Evolutionary conservation across 305 asterid species (phyloP), one percentile per base, ranked within the genome.

Genomic region (Caryopteris hybrid): DNA sequence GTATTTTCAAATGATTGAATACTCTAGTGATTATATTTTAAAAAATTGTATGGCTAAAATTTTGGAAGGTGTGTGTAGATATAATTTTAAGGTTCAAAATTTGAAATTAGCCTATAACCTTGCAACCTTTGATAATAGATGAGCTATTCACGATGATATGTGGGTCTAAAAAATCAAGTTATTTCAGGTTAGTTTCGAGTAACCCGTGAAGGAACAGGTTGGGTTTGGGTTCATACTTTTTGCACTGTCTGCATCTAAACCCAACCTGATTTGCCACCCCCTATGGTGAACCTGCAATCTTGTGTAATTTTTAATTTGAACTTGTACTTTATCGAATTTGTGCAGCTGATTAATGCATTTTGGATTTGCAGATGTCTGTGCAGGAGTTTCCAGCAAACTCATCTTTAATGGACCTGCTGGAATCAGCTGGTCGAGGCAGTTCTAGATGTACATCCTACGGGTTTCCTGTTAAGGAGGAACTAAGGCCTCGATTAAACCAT

Each of bases 371-470:
- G 97, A 95, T 95, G 97, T 95, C 97, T 2, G 98, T 95, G 62
- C 97, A 87, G 61, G 99, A 95, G 71, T 89, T 87, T 14, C 75
- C 90, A 2, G 84, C 89, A 29, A 84, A 88, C 79, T 84, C 99
- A 22, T 85, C 98, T 0, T 56, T 95, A 16, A 83, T 68, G 86
- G 96, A 95, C 67, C 70, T 94, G 70, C 56, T 91, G 69, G 97
- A 77, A 70, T 77, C 77, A 58, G 78, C 84, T 0, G 88, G 92
- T 14, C 86, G 86, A 17, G 91, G 92, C 68, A 77, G 82, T 72
- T 81, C 81, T 14, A 78, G 89, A 71, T 79, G 84, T 87, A 76
- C 82, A 0, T 81, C 89, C 0, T 85, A 87, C 50, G 86, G 95
- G 27, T 87, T 88, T 61, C 84, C 91, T 0, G 51, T 77, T 25